Evolutionary conservation across 1,139 yeast genomes (phyloP), one percentile per base, ranked within the genome.

Genomic region (Blastobotrys raffinosifermentans): DNA sequence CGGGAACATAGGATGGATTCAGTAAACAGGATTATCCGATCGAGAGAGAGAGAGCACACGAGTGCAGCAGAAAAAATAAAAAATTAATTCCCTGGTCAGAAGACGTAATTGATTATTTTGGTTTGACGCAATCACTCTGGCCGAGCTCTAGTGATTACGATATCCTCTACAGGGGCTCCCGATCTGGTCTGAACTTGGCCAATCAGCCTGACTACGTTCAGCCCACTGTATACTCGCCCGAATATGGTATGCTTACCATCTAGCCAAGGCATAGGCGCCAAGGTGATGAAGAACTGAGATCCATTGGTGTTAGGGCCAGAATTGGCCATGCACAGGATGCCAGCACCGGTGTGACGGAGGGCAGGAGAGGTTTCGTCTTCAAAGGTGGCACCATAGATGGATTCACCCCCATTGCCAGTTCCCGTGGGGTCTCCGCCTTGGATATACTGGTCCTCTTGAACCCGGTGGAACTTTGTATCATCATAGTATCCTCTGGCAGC

Each of bases 201-300:
- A 18, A 80, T 75, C 26, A 69, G 64, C 35, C 70, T 61, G 10
- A 77, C 66, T n/a, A 66, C 70, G 54, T 69, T 60, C 34, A 77
- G 67, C 1, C 75, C 76, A 1, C 73, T 76, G 8, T 65, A 68
- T 8, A 80, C 67, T 44, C 75, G 72, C 2, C 91, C 93, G 47
- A 82, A 67, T n/a, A 77, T 58, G 1, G 75, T 73, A 47, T 66
- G 69, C 41, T 66, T 64, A 15, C 69, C 66, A 46, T 72, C 69
- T 38, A 71, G 59, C 47, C 69, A 69, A 2, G 75, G 70, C 14
- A 72, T 53, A 6, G 66, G 61, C 15, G 61, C 61, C 40, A 73
- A 54, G 1, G 81, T 73, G 20, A 78, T 65, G 58, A 76, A 73
- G 53, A 80, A 72, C 57, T 71, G 50, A 35, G 69, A 64, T 13